Conservation (phyloP, 495 filamentous ascomycete species). For the Elasticomyces elasticus region DNA sequence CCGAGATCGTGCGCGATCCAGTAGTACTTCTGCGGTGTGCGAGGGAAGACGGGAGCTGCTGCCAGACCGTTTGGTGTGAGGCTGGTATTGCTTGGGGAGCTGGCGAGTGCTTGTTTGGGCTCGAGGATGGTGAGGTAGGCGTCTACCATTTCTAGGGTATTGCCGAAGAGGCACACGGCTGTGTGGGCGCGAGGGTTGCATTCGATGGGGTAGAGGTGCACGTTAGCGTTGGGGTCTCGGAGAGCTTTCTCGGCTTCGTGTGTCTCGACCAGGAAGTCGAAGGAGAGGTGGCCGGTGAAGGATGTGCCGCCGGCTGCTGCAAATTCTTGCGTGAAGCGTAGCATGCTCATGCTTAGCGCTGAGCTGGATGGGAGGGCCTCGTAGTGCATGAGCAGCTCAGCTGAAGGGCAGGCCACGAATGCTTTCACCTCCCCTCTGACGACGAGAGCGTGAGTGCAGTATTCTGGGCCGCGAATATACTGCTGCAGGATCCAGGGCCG, state of each 20-base stretch:
- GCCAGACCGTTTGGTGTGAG: conserved; percentile 7
- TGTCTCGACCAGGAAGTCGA: conserved; percentile 49
- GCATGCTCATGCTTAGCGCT: conserved; percentile 47
- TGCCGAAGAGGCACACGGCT: conserved; percentile 43
- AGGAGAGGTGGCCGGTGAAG: conserved; percentile 60
- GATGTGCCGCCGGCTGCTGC: conserved; percentile 37
- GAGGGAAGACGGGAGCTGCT: conserved; percentile 24
- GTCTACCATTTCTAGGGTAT: conserved; percentile 22
- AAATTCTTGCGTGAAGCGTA: conserved; percentile 50
- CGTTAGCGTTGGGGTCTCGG: conserved; percentile 7
- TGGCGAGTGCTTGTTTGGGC: not conserved
- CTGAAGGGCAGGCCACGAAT: conserved; percentile 52
- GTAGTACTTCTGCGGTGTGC: conserved; percentile 35
- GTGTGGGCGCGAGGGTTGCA: conserved; percentile 57
- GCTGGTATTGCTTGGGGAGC: not conserved
- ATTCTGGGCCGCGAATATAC: conserved; percentile 52
- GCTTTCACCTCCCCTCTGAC: conserved; percentile 49
- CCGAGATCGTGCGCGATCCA: conserved; percentile 53
- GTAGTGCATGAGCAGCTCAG: conserved; percentile 54
- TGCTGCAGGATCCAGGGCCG: conserved; percentile 62
- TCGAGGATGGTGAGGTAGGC: conserved; percentile 23
- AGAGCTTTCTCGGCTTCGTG: conserved; percentile 23
- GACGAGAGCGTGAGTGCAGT: conserved; percentile 59
- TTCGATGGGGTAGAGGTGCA: conserved; percentile 46
- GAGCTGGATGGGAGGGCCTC: conserved; percentile 43